Conservation (phyloP, 371 early-diverging fungal species). For the Batrachochytrium dendrobatidis region DNA sequence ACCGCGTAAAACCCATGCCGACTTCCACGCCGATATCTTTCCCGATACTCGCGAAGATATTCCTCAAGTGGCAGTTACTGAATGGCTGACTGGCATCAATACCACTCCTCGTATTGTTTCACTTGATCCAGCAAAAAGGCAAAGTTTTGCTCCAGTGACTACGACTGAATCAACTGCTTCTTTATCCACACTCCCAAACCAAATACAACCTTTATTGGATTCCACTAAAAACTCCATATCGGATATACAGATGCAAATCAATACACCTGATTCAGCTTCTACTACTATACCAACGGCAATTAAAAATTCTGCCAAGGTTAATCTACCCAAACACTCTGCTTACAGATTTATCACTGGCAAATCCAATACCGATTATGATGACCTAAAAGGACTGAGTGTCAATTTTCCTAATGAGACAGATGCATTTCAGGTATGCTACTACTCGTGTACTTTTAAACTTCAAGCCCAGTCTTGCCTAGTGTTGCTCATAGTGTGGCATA, state of each 20-base stretch:
- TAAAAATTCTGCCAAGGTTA: conserved; percentile 3
- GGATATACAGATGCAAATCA: too few species aligned
- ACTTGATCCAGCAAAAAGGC: conserved; percentile 47
- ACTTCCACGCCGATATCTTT: conserved; percentile 71
- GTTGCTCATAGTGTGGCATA: too few species aligned
- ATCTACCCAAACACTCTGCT: conserved; percentile 31
- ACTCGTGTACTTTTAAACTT: too few species aligned
- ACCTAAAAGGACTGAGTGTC: conserved; percentile 53
- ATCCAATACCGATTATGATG: conserved; percentile 53
- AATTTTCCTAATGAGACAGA: conserved; percentile 54
- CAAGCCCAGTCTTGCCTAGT: too few species aligned
- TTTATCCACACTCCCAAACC: neutral
- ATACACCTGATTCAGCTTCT: neutral
- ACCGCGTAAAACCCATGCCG: conserved; percentile 64
- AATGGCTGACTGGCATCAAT: conserved; percentile 56
- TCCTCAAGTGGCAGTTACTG: conserved; percentile 43
- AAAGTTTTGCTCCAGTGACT: conserved; percentile 10
- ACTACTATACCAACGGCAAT: conserved; percentile 9
- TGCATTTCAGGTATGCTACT: too few species aligned
- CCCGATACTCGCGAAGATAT: conserved; percentile 60
- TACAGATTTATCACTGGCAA: conserved; percentile 67
- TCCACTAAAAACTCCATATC: too few species aligned
- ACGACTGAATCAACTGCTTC: neutral
- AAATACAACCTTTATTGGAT: too few species aligned
- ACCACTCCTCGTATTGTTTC: conserved; percentile 43